These are phyloP conservation scores for Boletus barrowsii DNA, from an alignment of 768 basidiomycete genomes.

Conservation along the genomic window DNA sequence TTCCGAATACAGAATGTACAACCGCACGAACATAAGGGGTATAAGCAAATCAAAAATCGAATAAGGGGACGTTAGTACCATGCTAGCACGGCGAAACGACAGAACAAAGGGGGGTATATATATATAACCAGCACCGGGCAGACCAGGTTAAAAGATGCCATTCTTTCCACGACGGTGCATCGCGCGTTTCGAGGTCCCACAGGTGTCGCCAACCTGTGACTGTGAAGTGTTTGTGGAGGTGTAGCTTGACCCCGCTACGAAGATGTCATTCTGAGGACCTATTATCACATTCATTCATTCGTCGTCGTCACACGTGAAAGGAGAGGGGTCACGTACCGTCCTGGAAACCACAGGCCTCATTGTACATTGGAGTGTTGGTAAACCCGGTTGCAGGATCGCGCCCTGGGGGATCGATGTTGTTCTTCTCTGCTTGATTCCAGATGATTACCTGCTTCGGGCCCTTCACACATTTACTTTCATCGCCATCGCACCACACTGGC, in stretches of 20 bases:
- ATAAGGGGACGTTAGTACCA: background rate
- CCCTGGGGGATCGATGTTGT: constrained; percentile 10
- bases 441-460: constrained; percentile 11
- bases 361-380: constrained; percentile 6
- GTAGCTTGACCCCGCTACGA: background rate
- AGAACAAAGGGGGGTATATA: background rate
- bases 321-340: constrained; percentile 6
- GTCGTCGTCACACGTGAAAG: background rate
- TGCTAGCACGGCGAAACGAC: background rate
- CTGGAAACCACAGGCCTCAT: constrained; percentile 8
- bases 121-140: background rate
- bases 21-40: background rate
- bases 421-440: background rate
- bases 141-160: background rate
- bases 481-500: constrained; percentile 6
- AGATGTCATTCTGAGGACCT: constrained; percentile 21
- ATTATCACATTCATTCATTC: background rate
- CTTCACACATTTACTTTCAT: background rate
- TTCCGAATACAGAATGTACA: background rate
- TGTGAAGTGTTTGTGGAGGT: too few species aligned
- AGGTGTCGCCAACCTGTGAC: too few species aligned
- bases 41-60: background rate
- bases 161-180: background rate
- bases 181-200: background rate
- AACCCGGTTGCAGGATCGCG: background rate